Conservation (phyloP, 495 filamentous ascomycete species). For the Chaetomium cochliodes region DNA sequence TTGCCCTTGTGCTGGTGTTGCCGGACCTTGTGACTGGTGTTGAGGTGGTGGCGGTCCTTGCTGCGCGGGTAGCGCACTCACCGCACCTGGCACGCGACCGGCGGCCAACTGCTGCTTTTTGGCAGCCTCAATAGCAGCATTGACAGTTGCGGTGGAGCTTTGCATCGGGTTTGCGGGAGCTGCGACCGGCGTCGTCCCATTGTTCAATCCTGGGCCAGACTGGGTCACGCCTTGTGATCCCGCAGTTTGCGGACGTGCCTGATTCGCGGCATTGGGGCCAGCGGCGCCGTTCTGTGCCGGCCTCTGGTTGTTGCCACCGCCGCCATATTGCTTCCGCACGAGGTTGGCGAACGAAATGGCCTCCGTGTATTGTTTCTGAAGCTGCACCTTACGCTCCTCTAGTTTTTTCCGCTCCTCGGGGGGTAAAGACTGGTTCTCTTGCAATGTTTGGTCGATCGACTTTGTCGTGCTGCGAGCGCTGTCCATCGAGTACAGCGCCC, state of each 20-base stretch:
- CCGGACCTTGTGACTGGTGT: constrained; percentile 25
- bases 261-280: constrained; percentile 18
- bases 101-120: constrained; percentile 50
- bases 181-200: constrained; percentile 2
- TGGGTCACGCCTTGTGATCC: constrained; percentile 9
- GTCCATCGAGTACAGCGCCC: constrained; percentile 41
- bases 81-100: constrained; percentile 31
- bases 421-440: constrained; percentile 32
- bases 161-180: constrained; percentile 31
- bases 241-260: constrained; percentile 20
- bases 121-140: constrained; percentile 53
- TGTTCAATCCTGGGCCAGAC: constrained; percentile 11
- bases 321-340: constrained; percentile 36
- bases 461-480: constrained; percentile 23
- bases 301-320: constrained; percentile 20
- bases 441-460: constrained; percentile 32
- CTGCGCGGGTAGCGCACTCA: constrained; percentile 26
- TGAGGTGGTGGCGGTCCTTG: constrained; percentile 21
- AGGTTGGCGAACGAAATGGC: constrained; percentile 36
- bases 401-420: constrained; percentile 38
- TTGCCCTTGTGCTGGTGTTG: constrained; percentile 30
- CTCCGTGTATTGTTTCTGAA: constrained; percentile 38
- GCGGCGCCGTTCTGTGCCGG: constrained; percentile 26
- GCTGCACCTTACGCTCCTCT: constrained; percentile 31
- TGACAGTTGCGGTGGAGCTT: constrained; percentile 42